These are phyloP conservation scores for Hirsutella rhossiliensis DNA, from an alignment of 2,329 filamentous ascomycete genomes.

Conservation along the genomic window DNA sequence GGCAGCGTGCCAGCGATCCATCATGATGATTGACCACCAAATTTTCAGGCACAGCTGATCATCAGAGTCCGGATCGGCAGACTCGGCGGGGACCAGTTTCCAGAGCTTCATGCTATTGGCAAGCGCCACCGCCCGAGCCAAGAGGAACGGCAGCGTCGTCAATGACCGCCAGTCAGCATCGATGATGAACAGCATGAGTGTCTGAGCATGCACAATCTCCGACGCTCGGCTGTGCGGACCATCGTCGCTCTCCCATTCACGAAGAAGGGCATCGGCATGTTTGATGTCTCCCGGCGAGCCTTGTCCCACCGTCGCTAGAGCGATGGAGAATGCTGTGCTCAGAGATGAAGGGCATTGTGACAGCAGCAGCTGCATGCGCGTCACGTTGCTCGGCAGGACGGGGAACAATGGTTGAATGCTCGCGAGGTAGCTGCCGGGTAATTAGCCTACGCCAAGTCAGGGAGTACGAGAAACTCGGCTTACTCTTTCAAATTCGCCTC, in stretches of 20 bases:
- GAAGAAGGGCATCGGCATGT: slow-evolving; percentile 33
- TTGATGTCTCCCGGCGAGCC: slow-evolving; percentile 28
- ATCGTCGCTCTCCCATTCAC: slow-evolving; percentile 37
- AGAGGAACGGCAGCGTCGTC: slow-evolving; percentile 35
- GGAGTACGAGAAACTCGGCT: slow-evolving; percentile 8
- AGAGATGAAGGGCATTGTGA: slow-evolving; percentile 42
- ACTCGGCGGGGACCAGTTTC: slow-evolving; percentile 27
- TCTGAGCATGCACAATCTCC: slow-evolving; percentile 52
- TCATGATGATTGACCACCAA: slow-evolving; percentile 61
- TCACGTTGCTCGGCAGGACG: slow-evolving; percentile 46
- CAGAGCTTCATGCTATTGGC: slow-evolving; percentile 54
- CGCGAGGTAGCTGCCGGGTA: slow-evolving; percentile 41
- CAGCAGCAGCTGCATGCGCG: slow-evolving; percentile 42
- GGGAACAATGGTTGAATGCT: slow-evolving; percentile 57
- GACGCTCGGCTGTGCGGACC: slow-evolving; percentile 23
- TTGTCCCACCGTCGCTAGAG: slow-evolving; percentile 43
- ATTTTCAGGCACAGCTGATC: slow-evolving; percentile 50
- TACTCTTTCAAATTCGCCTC: slow-evolving; percentile 34
- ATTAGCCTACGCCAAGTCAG: neutral
- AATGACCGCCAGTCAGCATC: slow-evolving; percentile 45
- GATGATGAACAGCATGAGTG: slow-evolving; percentile 52
- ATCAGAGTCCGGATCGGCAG: slow-evolving; percentile 44
- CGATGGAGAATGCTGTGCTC: slow-evolving; percentile 52
- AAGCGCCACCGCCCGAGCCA: slow-evolving; percentile 54
- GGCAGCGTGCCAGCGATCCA: slow-evolving; percentile 65